Evolutionary conservation across 1,139 yeast genomes (phyloP), one percentile per base, ranked within the genome.

Genomic region (Taiozyma sp.): DNA sequence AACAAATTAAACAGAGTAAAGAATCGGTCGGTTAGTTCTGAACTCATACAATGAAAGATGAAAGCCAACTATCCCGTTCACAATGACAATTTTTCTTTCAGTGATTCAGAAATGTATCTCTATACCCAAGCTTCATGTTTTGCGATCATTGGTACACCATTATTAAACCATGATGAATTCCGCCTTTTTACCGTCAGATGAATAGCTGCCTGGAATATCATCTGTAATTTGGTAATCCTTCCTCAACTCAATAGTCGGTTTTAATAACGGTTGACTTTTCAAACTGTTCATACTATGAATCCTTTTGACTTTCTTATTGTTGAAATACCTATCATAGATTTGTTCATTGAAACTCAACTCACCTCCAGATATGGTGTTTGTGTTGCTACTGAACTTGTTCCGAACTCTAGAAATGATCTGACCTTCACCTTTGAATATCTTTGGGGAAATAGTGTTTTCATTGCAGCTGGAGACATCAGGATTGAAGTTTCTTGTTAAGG

Each of bases 11-110:
- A 30, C 13, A 43, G 76, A 53, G 67, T 77, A 56, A 67, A 62
- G 53, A 76, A 81, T 57, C 78, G 83, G 83, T 19, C 48, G 10
- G 48, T 55, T 7, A 26, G 22, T 24, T 44, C 26, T 32, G 28
- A 6, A 14, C 11, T 2, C 11, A 8, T 22, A 5, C 19, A 37
- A 5, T 37, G 14, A 37, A 28, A 37, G 19, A 32, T 32, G 19
- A 6, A 32, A 32, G 7, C n/a, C 34, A 6, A 13, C 8, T n/a
- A 14, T 28, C 2, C 16, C 10, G 9, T 32, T 32, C 13, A n/a
- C 19, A 32, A 14, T 13, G 35, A 32, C 35, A 30, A 30, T 4
- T 30, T 30, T 6, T 4, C 6, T 10, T 30, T 30, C 4, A 30
- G 4, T 30, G n/a, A 2, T 30, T 13, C 34, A 30, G 26, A 24